Base-by-base conservation (phyloP, 805 yeast genomes). In the Sugiyamaella boreocaroliniensis region DNA sequence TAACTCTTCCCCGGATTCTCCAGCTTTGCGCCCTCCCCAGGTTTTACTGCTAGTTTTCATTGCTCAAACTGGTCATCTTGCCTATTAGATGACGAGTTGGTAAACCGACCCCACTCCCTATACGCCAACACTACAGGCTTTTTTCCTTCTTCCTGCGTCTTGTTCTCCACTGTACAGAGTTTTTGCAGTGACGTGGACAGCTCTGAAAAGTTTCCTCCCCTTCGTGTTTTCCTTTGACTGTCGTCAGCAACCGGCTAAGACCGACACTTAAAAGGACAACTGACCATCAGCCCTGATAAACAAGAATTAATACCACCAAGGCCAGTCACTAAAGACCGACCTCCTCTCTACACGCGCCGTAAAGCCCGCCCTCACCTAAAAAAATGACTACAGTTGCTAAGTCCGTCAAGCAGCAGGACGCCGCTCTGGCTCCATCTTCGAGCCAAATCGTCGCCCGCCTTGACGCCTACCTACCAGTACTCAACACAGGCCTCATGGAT, bases 401-500 rank as follows among this genome's bases (percentile, higher is more conserved):
- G 16, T 15, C 34, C 19, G 16, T 20, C 41, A 29, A 15, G 34
- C 44, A 37, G 12, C 34, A 9, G 44, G 41, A 14, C 40, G 48
- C 19, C 14, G 11, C 48, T 7, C 32, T 43, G 19, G 20, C 45
- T 6, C 22, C 51, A 3, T 29, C 59, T 7, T 40, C 53, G 12
- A 56, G 53, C 26, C 53, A 45, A 40, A 53, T 53, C n/a, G 50
- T 58, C 41, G 60, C 62, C 20, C 42, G 62, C 29, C 53, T 59
- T 16, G 62, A 60, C 43, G 59, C 61, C 12, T 60, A 59, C 47
- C 54, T 56, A 19, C 64, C 63, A n/a, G 59, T 57, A n/a, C 53
- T 61, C 19, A 60, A 60, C 47, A 61, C 65, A 2, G 61, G 61
- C 15, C 52, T 61, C 49, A 60, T 61, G 61, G 66, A 63, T 48